A percentile compares a stretch with the other conserved stretches of the same genome.
Conservation (phyloP, 768 basidiomycete genomes). For the Mycena chlorophos region DNA sequence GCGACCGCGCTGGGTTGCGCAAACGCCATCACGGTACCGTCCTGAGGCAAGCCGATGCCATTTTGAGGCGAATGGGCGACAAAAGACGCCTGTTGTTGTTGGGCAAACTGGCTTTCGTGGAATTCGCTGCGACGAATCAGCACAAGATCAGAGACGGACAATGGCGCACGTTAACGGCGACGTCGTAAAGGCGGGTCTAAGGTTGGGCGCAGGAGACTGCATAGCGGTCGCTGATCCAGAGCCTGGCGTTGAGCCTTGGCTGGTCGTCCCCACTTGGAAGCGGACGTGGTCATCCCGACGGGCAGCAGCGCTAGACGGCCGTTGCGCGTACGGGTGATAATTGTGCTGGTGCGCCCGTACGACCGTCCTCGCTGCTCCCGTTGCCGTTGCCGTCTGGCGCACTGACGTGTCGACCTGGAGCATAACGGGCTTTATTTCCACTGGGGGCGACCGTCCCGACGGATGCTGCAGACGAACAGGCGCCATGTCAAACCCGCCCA, state of each 20-base stretch:
- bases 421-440: slow-evolving; percentile 17
- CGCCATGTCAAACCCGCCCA: slow-evolving; percentile 24
- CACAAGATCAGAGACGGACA: not conserved
- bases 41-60: not conserved
- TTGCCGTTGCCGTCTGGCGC: slow-evolving; percentile 13
- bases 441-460: slow-evolving; percentile 19
- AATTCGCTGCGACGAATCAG: not conserved
- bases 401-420: slow-evolving; percentile 21
- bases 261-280: slow-evolving; percentile 21
- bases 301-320: slow-evolving; percentile 6
- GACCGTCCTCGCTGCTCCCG: too few species aligned
- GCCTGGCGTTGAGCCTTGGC: slow-evolving; percentile 12
- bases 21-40: not conserved
- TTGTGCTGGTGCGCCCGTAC: slow-evolving; percentile 19
- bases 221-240: slow-evolving; percentile 8
- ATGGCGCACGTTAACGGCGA: slow-evolving; percentile 11
- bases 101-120: too few species aligned
- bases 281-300: not conserved
- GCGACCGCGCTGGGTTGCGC: slow-evolving; percentile 22
- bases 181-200: slow-evolving; percentile 8
- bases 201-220: slow-evolving; percentile 24
- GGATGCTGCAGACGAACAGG: slow-evolving; percentile 31
- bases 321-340: slow-evolving; percentile 8
- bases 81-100: not conserved
- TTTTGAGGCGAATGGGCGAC: not conserved